These are phyloP conservation scores for Dioscorea cayenensis DNA, from an alignment of 116 monocot species.

Conservation along the genomic window DNA sequence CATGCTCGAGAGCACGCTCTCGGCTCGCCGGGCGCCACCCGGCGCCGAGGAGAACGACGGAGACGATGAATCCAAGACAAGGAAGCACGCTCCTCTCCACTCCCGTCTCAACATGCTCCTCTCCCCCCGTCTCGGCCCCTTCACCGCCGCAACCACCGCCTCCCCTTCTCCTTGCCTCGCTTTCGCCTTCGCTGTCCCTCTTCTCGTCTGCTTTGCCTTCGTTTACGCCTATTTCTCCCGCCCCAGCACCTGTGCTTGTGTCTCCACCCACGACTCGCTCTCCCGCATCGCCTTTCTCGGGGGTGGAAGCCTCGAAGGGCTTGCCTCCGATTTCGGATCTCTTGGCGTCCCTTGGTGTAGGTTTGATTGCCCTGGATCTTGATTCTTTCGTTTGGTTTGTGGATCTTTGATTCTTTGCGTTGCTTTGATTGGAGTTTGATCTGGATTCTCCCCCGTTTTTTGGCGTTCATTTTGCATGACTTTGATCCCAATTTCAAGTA, in stretches of 20 bases:
- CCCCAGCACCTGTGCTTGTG: slow-evolving; percentile 30
- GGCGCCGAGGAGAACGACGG: slow-evolving; percentile 20
- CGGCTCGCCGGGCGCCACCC: slow-evolving; percentile 38
- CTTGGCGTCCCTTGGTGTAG: slow-evolving; percentile 95
- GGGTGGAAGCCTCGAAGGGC: slow-evolving; percentile 23
- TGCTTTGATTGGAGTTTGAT: not conserved
- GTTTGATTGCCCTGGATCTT: not conserved
- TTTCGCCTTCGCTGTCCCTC: slow-evolving; percentile 1
- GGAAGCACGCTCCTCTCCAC: slow-evolving; percentile 25
- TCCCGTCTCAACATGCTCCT: not conserved
- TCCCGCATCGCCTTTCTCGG: slow-evolving; percentile 26
- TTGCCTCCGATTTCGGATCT: slow-evolving; percentile 70
- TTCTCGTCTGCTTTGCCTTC: slow-evolving; percentile 24
- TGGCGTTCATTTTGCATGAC: too few relatives aligned
- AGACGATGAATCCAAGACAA: slow-evolving; percentile 50
- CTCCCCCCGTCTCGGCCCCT: not conserved
- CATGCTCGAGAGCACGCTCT: slow-evolving; percentile 58
- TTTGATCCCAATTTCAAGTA: too few relatives aligned
- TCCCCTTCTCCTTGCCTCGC: not conserved
- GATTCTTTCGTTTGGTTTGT: not conserved
- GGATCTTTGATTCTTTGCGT: not conserved
- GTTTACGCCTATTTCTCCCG: slow-evolving; percentile 17
- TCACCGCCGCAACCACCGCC: not conserved
- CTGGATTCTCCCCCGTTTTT: too few relatives aligned
- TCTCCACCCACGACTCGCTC: slow-evolving; percentile 25